Evolutionary conservation across 441 rosid species (phyloP), one percentile per base, ranked within the genome.

Genomic region (Hura crepitans): DNA sequence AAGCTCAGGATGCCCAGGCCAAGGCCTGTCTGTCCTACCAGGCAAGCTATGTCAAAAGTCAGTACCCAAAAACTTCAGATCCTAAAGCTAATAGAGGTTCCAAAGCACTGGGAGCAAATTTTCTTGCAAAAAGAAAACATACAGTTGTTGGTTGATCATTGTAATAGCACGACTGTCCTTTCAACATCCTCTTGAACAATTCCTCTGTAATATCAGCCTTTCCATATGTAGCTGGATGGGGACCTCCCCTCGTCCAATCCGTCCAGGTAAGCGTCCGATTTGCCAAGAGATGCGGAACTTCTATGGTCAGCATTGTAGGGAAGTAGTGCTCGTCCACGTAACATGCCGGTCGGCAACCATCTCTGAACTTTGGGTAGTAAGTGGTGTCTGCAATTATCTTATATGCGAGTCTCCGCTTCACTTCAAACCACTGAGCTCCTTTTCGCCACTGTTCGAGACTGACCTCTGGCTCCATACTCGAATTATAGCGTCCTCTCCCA

Each of bases 371-470:
- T 5, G 97, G 97, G 62, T 92, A 84, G 78, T 84, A 94, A 4
- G 53, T 78, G 53, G 73, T 63, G 74, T 94, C 97, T 62, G 74
- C 80, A 37, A 94, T 68, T 64, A 94, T 86, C 58, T 78, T 76
- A 10, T 84, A 8, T 50, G 97, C 99, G 2, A 94, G 88, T 72
- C 71, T 75, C 30, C 97, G 75, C 59, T 85, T 82, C 13, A 90
- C 78, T 75, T 92, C 96, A 64, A 94, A 92, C 97, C 97, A 94
- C 62, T 94, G 99, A 54, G 99, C 82, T 39, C 99, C 99, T 81
- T 94, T 94, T 10, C 96, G 87, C 99, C 99, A 94, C 60, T 92
- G 91, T 69, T 75, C 68, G 23, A 89, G 81, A 11, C 74, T 85
- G 65, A 94, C 90, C 71, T 81, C 94, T 0, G 97, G 96, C 42